Conservation (phyloP, 75 land plant species). For the Pinus tabuliformis region DNA sequence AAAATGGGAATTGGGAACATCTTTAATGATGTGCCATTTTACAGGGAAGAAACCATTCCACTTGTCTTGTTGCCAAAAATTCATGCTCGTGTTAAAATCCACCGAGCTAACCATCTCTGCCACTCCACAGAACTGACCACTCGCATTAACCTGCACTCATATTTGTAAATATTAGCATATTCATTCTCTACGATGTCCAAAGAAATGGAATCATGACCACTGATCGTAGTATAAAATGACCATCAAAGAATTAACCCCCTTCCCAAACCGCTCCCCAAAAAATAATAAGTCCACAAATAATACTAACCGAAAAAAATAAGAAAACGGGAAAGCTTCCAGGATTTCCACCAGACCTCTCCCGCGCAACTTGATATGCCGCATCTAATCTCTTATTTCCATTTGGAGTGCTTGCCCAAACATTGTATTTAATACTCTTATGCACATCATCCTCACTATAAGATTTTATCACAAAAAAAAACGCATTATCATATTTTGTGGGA, state of each 20-base stretch:
- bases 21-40: conserved; percentile 71
- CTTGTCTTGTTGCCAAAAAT: conserved; percentile 72
- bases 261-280: background rate
- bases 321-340: conserved; percentile 54
- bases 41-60: conserved; percentile 70
- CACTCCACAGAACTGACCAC: conserved; percentile 74
- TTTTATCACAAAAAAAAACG: conserved; percentile 57
- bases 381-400: conserved; percentile 71
- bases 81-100: conserved; percentile 55
- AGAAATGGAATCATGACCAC: background rate
- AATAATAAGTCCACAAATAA: background rate
- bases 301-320: conserved; percentile 56
- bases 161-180: background rate
- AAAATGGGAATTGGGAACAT: conserved; percentile 58
- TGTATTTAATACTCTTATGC: conserved; percentile 69
- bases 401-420: conserved; percentile 72
- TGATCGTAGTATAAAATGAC: background rate
- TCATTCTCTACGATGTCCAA: background rate
- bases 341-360: conserved; percentile 24
- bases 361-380: conserved; percentile 47
- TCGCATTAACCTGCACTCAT: conserved; percentile 56
- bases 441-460: conserved; percentile 78
- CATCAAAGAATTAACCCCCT: background rate
- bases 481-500: conserved; percentile 45
- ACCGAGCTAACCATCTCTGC: conserved; percentile 64